Base-by-base conservation (phyloP, 2,329 filamentous ascomycete genomes). In the Aspergillus alliaceus region DNA sequence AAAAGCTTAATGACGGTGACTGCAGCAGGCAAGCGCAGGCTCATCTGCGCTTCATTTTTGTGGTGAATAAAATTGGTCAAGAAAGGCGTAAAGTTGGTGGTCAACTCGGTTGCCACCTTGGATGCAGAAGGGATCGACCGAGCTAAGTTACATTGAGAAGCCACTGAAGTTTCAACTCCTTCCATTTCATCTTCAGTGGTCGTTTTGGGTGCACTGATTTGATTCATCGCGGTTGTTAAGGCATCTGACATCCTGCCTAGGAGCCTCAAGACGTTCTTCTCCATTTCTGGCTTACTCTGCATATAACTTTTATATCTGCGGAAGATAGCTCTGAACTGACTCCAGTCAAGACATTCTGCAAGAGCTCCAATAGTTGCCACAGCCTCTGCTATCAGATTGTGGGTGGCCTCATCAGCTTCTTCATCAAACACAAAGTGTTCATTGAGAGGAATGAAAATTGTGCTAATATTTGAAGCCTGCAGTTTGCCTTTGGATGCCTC, bases 1-100 rank as follows among this genome's bases (percentile, higher is more conserved):
- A 99, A 79, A 15, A 98, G 82, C 74, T 96, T 96, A 59, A 96
- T 89, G 42, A 93, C 85, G 27, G 95, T 91, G 34, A 97, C 85
- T 25, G 92, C 93, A 5, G 96, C 89, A 1, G 93, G 93, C 32
- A 97, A 89, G 72, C 95, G 90, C 52, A 95, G 85, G 76, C 93
- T 96, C 73, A 99, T 93, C 50, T 92, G 93, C 1, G 91, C 88
- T 72, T 99, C 95, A 62, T 98, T 91, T 73, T 97, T 98, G 67
- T 96, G 88, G 66, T 97, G 93, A 27, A 98, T 84, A 70, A 96
- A 95, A 46, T 86, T 85, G n/a, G 88, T 83, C 31, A 99, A 77
- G 18, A 90, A 85, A 0, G 93, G 91, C 35, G 96, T 77, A 66
- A 96, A 90, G 60, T 87, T 87, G 20, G 85, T 84, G 39, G 85